Conservation (phyloP, 768 basidiomycete genomes). For the Daedaleopsis sinensis region DNA sequence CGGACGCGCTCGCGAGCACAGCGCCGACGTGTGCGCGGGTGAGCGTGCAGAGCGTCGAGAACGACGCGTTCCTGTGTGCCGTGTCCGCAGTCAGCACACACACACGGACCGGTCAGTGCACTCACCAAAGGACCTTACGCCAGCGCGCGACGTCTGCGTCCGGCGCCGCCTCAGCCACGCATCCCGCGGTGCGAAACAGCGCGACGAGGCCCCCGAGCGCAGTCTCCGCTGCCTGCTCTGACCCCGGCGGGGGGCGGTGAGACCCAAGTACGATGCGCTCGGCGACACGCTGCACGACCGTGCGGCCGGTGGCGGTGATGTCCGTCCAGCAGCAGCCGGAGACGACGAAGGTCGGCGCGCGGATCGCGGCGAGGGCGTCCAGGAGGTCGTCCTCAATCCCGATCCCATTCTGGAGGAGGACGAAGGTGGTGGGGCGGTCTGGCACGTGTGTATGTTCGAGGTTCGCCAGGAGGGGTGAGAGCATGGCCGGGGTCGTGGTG, state of each 20-base stretch:
- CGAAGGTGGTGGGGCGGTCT: conserved; percentile 25
- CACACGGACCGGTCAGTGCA: background rate
- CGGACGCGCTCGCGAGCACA: conserved; percentile 24
- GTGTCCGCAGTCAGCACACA: background rate
- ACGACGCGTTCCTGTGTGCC: conserved; percentile 32
- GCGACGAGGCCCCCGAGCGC: conserved; percentile 23
- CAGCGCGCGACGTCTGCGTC: conserved; percentile 34
- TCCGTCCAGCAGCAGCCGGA: conserved; percentile 41
- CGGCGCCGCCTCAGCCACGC: conserved; percentile 23
- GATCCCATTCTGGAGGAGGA: conserved; percentile 39
- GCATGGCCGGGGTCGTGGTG: conserved; percentile 26
- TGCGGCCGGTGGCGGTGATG: conserved; percentile 29
- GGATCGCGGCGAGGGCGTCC: conserved; percentile 9
- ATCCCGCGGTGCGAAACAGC: conserved; percentile 27
- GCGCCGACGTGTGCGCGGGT: conserved; percentile 29
- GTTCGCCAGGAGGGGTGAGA: conserved; percentile 27
- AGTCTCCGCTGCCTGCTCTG: conserved; percentile 8
- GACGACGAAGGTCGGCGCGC: conserved; percentile 21
- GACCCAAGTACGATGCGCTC: conserved; percentile 33
- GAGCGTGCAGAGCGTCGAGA: conserved; percentile 35
- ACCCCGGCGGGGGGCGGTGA: conserved; percentile 24
- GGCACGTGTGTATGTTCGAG: background rate
- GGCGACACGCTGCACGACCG: conserved; percentile 28
- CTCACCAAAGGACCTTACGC: conserved; percentile 35
- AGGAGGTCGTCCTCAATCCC: conserved; percentile 34